Percentiles rank a stretch among this genome's conserved stretches.
Conservation (phyloP, 768 basidiomycete genomes). For the Amylocystis lapponica region DNA sequence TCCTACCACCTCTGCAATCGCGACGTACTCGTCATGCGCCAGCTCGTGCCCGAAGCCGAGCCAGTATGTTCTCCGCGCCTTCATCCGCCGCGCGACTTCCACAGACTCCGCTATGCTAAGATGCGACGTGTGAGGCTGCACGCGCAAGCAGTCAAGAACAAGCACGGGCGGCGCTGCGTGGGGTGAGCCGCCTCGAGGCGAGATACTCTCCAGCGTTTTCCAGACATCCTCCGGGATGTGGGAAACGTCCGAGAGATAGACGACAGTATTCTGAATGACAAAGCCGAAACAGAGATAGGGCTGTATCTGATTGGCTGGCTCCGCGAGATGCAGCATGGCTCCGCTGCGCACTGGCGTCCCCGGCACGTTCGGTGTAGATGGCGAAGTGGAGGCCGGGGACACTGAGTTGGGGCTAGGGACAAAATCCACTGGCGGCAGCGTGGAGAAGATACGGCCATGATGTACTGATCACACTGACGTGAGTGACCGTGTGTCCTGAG, state of each 20-base stretch:
- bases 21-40: constrained; percentile 70
- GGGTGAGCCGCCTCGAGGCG: constrained; percentile 19
- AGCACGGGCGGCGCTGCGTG: constrained; percentile 42
- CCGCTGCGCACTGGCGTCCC: constrained; percentile 12
- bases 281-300: constrained; percentile 70
- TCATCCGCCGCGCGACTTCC: constrained; percentile 46
- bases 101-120: constrained; percentile 67
- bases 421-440: constrained; percentile 32
- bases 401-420: constrained; percentile 34
- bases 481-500: no score
- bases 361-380: constrained; percentile 19
- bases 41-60: constrained; percentile 76
- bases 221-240: constrained; percentile 72
- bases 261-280: constrained; percentile 55
- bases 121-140: constrained; percentile 69
- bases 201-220: constrained; percentile 35
- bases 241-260: constrained; percentile 83
- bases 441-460: constrained; percentile 62
- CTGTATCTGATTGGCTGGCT: constrained; percentile 28
- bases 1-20: constrained; percentile 50
- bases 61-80: constrained; percentile 61
- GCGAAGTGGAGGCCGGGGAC: constrained; percentile 24
- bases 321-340: constrained; percentile 2
- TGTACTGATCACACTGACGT: constrained; percentile 42
- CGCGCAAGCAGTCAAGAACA: constrained; percentile 72